These are phyloP conservation scores for Boehmeria nivea DNA, from an alignment of 306 rosid species.

Conservation along the genomic window DNA sequence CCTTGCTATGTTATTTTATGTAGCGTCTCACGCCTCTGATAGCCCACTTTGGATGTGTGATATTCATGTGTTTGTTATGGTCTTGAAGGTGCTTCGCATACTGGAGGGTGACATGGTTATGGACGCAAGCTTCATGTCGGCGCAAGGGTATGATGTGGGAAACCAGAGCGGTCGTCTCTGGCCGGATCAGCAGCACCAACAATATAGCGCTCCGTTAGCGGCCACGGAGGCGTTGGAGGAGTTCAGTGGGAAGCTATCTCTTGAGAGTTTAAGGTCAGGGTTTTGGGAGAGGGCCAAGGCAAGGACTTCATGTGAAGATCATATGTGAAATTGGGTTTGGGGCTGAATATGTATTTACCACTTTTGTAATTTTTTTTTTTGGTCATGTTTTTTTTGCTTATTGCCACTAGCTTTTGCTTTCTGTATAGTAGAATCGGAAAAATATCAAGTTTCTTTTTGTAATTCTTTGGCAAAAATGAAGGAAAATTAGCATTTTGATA, in stretches of 20 bases:
- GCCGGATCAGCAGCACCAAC: constrained; percentile 65
- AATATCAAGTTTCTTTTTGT: constrained; percentile 29
- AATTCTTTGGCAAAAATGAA: constrained; percentile 36
- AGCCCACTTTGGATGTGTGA: no score
- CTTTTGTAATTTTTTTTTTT: constrained; percentile 20
- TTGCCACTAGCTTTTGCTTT: constrained; percentile 42
- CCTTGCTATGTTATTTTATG: not conserved
- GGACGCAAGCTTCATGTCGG: constrained; percentile 65
- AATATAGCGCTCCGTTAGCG: constrained; percentile 44
- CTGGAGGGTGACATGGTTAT: constrained; percentile 92
- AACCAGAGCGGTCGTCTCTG: constrained; percentile 70
- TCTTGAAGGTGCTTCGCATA: constrained; percentile 72
- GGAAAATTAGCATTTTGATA: constrained; percentile 11
- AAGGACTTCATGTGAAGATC: constrained; percentile 49
- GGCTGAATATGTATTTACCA: constrained; percentile 25
- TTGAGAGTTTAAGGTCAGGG: constrained; percentile 48
- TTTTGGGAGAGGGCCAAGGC: constrained; percentile 66
- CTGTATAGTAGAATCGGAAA: constrained; percentile 55
- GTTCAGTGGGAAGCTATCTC: constrained; percentile 65
- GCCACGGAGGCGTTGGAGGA: constrained; percentile 56
- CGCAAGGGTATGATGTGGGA: constrained; percentile 67
- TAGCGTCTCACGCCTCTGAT: no score
- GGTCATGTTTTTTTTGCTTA: constrained; percentile 28
- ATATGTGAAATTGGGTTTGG: constrained; percentile 27
- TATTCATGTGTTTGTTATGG: not conserved